Conservation (phyloP, 768 basidiomycete genomes). For the Suillus spraguei region DNA sequence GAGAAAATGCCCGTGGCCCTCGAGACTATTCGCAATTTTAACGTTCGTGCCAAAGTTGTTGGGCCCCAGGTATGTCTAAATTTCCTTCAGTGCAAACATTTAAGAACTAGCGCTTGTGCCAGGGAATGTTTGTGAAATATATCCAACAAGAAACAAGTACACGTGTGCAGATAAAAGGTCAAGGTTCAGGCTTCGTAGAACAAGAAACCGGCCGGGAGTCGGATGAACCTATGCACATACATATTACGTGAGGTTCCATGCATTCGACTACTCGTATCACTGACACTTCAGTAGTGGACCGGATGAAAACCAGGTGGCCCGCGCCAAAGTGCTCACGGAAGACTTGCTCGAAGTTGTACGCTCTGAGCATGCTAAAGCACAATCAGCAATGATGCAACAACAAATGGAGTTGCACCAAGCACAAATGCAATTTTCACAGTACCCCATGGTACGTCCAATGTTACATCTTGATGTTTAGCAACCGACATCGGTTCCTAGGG, state of each 20-base stretch:
- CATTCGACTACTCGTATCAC: constrained; percentile 21
- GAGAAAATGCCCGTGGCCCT: constrained; percentile 90
- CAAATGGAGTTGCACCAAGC: constrained; percentile 89
- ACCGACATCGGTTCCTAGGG: constrained; percentile 28
- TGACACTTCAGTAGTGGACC: constrained; percentile 53
- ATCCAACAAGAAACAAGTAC: constrained; percentile 97
- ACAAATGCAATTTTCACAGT: constrained; percentile 78
- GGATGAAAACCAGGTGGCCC: constrained; percentile 82
- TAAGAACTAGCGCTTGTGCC: constrained; percentile 9
- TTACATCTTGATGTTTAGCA: constrained; percentile 4
- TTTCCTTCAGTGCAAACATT: too few relatives aligned
- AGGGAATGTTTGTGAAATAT: constrained; percentile 98
- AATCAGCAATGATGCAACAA: constrained; percentile 62
- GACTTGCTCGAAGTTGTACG: constrained; percentile 90
- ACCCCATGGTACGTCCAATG: constrained; percentile 49
- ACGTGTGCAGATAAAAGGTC: constrained; percentile 95
- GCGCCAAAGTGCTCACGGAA: constrained; percentile 85
- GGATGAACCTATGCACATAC: constrained; percentile 90
- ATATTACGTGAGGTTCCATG: constrained; percentile 70
- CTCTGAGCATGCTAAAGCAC: constrained; percentile 85
- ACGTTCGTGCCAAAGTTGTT: constrained; percentile 96
- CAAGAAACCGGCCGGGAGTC: constrained; percentile 86
- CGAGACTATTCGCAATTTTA: constrained; percentile 94
- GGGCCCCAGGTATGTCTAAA: constrained; percentile 75
- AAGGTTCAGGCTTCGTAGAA: constrained; percentile 94